A percentile compares a stretch with the other conserved stretches of the same genome.
These are phyloP conservation scores for Fusarium sp. DNA, from an alignment of 2,329 filamentous ascomycete genomes.

Conservation along the genomic window DNA sequence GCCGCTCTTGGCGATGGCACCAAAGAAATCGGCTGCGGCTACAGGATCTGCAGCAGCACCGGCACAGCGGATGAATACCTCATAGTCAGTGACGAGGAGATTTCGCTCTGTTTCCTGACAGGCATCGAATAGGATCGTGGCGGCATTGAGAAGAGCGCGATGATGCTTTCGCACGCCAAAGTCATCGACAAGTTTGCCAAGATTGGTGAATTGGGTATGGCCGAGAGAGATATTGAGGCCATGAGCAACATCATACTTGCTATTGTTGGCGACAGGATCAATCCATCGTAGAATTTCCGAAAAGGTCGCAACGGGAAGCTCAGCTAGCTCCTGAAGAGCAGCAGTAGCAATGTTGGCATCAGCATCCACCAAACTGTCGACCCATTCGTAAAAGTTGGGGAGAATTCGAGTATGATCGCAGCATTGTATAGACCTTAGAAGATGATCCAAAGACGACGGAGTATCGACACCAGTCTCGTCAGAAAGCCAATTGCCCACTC, in stretches of 20 bases:
- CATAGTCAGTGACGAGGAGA: constrained; percentile 56
- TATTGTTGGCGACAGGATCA: constrained; percentile 63
- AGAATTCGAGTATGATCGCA: constrained; percentile 40
- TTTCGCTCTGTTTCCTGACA: constrained; percentile 44
- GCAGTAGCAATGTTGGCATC: constrained; percentile 32
- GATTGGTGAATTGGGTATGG: constrained; percentile 54
- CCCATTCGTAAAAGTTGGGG: constrained; percentile 46
- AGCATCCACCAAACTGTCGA: constrained; percentile 32
- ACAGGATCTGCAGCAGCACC: constrained; percentile 56
- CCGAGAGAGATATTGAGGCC: constrained; percentile 53
- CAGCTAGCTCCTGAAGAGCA: constrained; percentile 47
- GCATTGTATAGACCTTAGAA: constrained; percentile 50
- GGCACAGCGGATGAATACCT: constrained; percentile 59
- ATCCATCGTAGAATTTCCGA: constrained; percentile 72
- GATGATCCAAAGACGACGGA: constrained; percentile 33
- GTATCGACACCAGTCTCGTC: not conserved
- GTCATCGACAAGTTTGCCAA: constrained; percentile 53
- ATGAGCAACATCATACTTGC: constrained; percentile 61
- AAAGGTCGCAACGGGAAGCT: constrained; percentile 67
- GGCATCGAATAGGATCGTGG: constrained; percentile 50
- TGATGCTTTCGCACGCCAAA: constrained; percentile 60
- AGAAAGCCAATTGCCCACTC: not conserved
- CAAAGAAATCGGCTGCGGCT: constrained; percentile 50
- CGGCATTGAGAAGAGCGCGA: constrained; percentile 48
- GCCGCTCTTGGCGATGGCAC: constrained; percentile 42